Evolutionary conservation across 257 asterid species (phyloP).

Genomic region (Fraxinus cuspidata): DNA sequence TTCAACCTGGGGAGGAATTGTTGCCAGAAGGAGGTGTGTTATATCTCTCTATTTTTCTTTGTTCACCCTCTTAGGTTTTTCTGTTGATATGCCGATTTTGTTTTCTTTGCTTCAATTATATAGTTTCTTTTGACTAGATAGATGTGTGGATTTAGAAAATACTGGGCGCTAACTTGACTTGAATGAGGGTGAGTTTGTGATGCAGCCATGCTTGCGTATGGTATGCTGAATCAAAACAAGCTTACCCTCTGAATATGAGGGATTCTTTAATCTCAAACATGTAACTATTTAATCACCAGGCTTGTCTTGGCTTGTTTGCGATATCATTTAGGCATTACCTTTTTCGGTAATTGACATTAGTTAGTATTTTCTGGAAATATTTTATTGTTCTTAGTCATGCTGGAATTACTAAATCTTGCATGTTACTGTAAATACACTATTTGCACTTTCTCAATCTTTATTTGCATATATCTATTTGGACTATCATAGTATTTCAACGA

Average conservation of each 20-base stretch:
- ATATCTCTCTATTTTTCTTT: not conserved
- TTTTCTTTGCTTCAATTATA: not conserved
- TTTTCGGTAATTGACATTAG: not conserved
- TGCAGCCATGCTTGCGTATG: not conserved
- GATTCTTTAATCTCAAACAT: not conserved
- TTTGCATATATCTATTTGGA: not conserved
- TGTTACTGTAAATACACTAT: not conserved
- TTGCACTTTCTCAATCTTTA: not conserved
- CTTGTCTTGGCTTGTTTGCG: not conserved
- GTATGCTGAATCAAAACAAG: not conserved
- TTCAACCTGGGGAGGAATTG: conserved; percentile 89
- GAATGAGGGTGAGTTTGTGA: not conserved
- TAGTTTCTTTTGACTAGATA: not conserved
- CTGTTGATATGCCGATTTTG: conserved; percentile 1
- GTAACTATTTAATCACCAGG: not conserved
- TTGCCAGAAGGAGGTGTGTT: conserved; percentile 73
- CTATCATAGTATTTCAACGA: not conserved
- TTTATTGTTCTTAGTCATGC: not conserved
- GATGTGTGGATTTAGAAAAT: not conserved
- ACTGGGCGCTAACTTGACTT: not conserved
- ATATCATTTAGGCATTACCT: not conserved
- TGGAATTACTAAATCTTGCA: not conserved
- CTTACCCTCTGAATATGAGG: not conserved
- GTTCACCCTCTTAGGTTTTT: not conserved
- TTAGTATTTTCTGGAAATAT: not conserved